phyloP scores from a whole-genome alignment of 2,329 filamentous ascomycete genomes.

The Rasamsonia emersonii region DNA sequence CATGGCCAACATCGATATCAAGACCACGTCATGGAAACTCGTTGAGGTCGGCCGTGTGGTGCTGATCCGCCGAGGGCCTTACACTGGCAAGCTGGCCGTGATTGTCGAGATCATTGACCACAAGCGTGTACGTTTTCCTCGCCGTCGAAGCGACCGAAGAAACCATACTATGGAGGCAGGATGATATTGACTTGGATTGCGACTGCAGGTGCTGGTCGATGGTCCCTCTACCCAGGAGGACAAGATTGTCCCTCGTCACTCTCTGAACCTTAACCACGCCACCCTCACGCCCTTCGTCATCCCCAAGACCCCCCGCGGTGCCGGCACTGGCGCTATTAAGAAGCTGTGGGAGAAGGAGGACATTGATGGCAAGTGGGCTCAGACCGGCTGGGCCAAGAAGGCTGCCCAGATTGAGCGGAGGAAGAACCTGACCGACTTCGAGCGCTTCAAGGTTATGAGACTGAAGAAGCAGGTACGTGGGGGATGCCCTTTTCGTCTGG shows the following conservation, averaged over 20 bases:
- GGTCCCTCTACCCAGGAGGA: conserved; percentile 77
- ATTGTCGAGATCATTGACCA: conserved; percentile 99
- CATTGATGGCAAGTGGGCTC: conserved; percentile 88
- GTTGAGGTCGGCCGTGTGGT: conserved; percentile 98
- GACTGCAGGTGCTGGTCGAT: conserved; percentile 80
- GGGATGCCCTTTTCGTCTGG: no score
- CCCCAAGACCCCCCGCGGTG: conserved; percentile 73
- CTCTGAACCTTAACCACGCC: conserved; percentile 69
- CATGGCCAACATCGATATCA: conserved; percentile 78
- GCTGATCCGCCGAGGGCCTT: conserved; percentile 76
- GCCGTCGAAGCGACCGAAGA: conserved; percentile 3
- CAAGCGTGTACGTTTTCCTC: conserved; percentile 90
- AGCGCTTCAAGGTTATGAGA: conserved; percentile 99
- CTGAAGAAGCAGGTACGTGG: conserved; percentile 90
- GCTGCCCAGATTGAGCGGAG: conserved; percentile 75
- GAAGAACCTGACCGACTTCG: conserved; percentile 91
- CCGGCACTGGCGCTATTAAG: conserved; percentile 74
- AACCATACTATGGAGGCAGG: conserved; percentile 5
- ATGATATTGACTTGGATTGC: conserved; percentile 15
- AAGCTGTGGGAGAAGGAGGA: conserved; percentile 83
- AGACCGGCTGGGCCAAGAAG: conserved; percentile 92
- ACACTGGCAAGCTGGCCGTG: conserved; percentile 75
- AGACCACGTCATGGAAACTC: conserved; percentile 80
- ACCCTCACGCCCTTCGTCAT: conserved; percentile 88
- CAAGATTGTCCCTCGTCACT: conserved; percentile 76